Evolutionary conservation across 2,329 filamentous ascomycete species (phyloP), one percentile per base, ranked within the genome.

Genomic region (Thielaviopsis euricoi): DNA sequence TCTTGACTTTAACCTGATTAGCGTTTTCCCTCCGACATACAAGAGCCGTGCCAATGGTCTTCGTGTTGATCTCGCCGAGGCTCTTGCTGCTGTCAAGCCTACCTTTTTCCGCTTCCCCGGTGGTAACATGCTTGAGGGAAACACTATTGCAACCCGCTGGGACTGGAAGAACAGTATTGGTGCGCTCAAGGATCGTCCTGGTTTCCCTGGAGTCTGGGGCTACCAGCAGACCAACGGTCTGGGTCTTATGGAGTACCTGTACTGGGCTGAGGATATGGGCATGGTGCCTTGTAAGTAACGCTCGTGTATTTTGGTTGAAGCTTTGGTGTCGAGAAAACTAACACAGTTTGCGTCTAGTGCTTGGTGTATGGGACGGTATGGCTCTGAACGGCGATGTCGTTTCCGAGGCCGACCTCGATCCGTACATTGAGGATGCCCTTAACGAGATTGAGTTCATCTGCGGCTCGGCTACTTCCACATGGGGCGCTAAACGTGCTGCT

Each of bases 21-120:
- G 76, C 58, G 64, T 83, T 15, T 83, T 82, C 67, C 80, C 79
- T 1, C 77, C 77, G 0, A 82, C 79, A 0, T 82, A 76, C 66
- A 81, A 81, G 62, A 70, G 72, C 60, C 72, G 76, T 50, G 68
- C 73, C 52, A 85, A 85, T 62, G 82, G 82, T 0, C 68, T 82
- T 48, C 70, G 80, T 6, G 66, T 73, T 9, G 79, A 83, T 55
- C 67, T 84, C 55, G 76, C 75, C 6, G 71, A 77, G 55, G 73
- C 74, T 6, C 66, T 84, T 1, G 75, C 73, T 2, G 73, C 70
- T 7, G 65, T 82, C 1, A 75, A 78, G 55, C 75, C 77, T 0
- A 74, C 73, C n/a, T 77, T 85, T 63, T 73, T 86, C 51, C 76
- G 83, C 17, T 78, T 85, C 59, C 82, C 83, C 0, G 83, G 83